phyloP scores from a whole-genome alignment of 1,139 yeast genomes.

The Wickerhamomyces sp. region DNA sequence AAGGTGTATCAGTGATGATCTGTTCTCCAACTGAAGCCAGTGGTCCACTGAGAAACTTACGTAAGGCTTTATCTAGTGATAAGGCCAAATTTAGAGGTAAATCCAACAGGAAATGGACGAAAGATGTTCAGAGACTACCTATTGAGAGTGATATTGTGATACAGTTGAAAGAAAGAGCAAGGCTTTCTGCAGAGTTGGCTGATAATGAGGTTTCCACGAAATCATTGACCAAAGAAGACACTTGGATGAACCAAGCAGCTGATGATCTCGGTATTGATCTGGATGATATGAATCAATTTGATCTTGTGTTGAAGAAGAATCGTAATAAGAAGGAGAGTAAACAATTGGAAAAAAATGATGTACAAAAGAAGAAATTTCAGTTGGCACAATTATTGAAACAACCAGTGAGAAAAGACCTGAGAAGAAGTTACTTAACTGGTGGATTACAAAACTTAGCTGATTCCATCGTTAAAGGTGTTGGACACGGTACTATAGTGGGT shows the following conservation, averaged over 20 bases:
- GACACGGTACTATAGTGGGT: constrained; percentile 69
- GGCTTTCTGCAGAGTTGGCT: constrained; percentile 66
- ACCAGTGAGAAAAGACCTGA: constrained; percentile 63
- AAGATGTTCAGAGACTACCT: constrained; percentile 68
- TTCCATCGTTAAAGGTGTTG: constrained; percentile 65
- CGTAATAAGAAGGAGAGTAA: constrained; percentile 57
- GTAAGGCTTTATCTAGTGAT: constrained; percentile 51
- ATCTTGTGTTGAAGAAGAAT: constrained; percentile 59
- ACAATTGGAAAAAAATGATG: constrained; percentile 45
- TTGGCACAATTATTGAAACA: constrained; percentile 48
- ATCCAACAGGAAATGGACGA: constrained; percentile 35
- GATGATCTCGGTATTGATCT: constrained; percentile 78
- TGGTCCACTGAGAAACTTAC: constrained; percentile 75
- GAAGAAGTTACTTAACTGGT: constrained; percentile 78
- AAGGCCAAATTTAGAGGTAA: constrained; percentile 26
- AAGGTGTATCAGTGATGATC: constrained; percentile 89
- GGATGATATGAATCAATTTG: constrained; percentile 62
- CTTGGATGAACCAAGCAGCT: constrained; percentile 89
- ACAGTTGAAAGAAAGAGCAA: constrained; percentile 66
- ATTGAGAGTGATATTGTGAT: constrained; percentile 69
- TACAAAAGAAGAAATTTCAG: constrained; percentile 46
- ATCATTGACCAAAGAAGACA: constrained; percentile 62
- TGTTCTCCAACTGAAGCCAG: constrained; percentile 93
- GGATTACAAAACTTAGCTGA: constrained; percentile 86
- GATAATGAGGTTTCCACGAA: constrained; percentile 59